These are phyloP conservation scores for Kwoniella shivajii DNA, from an alignment of 1,284 basidiomycete genomes.

Conservation along the genomic window DNA sequence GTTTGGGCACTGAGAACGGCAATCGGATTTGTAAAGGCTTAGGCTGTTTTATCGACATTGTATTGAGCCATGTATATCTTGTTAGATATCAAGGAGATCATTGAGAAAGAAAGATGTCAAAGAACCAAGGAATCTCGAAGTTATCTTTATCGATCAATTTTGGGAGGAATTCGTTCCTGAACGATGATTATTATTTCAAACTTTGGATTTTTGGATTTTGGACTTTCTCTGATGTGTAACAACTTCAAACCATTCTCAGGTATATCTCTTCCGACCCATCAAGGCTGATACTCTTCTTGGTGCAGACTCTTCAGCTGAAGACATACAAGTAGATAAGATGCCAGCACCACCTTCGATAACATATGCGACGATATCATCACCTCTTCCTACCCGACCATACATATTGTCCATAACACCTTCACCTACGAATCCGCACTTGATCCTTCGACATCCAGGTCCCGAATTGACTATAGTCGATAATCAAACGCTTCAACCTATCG, in stretches of 20 bases:
- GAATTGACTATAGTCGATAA: conserved; percentile 48
- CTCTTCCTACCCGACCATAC: conserved; percentile 38
- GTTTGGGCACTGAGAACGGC: conserved; percentile 46
- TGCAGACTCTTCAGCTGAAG: too few relatives aligned
- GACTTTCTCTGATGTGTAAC: too few relatives aligned
- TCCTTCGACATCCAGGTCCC: conserved; percentile 48
- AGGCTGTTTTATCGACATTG: conserved; percentile 55
- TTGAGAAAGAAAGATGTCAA: too few relatives aligned
- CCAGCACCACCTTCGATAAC: conserved; percentile 38
- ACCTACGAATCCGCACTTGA: conserved; percentile 42
- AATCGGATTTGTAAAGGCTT: conserved; percentile 47
- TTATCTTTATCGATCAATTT: too few relatives aligned
- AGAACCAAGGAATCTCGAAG: too few relatives aligned
- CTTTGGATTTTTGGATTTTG: too few relatives aligned
- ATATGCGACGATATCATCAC: conserved; percentile 42
- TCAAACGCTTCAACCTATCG: conserved; percentile 47
- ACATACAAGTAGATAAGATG: conserved; percentile 28
- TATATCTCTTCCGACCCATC: too few relatives aligned
- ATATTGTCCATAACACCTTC: conserved; percentile 50
- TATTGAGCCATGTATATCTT: not conserved
- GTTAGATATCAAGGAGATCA: too few relatives aligned
- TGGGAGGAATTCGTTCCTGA: too few relatives aligned
- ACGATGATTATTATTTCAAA: too few relatives aligned
- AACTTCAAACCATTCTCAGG: too few relatives aligned
- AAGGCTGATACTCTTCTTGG: too few relatives aligned